Conservation (phyloP, 305 asterid genomes). For the Solanum hybrid region DNA sequence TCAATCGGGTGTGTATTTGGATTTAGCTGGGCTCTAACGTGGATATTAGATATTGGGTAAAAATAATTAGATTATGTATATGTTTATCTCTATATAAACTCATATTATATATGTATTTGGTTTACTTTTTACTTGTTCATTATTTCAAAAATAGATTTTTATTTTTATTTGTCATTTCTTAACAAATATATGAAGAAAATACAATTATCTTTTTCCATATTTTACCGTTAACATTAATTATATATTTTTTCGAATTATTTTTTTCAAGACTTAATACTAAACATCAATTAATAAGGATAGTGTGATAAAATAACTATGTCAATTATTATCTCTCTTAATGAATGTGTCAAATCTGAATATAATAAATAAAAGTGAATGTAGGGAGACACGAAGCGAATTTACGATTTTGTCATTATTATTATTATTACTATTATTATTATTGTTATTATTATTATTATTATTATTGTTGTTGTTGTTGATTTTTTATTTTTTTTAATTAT, state of each 20-base stretch:
- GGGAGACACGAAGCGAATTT: neutral
- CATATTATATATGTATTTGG: neutral
- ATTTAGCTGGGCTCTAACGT: too few species aligned
- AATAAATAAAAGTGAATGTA: neutral
- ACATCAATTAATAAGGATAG: neutral
- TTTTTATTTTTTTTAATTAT: too few species aligned
- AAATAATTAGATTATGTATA: too few species aligned
- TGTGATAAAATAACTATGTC: neutral
- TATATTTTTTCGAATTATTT: too few species aligned
- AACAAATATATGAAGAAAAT: too few species aligned
- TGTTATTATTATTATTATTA: too few species aligned
- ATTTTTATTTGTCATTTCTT: neutral
- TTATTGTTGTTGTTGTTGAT: too few species aligned
- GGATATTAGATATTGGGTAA: too few species aligned
- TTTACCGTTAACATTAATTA: too few species aligned
- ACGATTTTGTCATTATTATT: neutral
- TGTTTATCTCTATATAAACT: neutral
- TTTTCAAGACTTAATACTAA: neutral
- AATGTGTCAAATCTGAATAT: neutral
- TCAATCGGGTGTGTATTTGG: too few species aligned
- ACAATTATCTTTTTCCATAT: too few species aligned
- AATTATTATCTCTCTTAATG: neutral
- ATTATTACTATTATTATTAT: too few species aligned
- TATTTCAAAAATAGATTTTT: neutral
- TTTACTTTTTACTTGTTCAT: neutral